phyloP scores from a whole-genome alignment of 441 rosid genomes.

The Syzygium malaccense region DNA sequence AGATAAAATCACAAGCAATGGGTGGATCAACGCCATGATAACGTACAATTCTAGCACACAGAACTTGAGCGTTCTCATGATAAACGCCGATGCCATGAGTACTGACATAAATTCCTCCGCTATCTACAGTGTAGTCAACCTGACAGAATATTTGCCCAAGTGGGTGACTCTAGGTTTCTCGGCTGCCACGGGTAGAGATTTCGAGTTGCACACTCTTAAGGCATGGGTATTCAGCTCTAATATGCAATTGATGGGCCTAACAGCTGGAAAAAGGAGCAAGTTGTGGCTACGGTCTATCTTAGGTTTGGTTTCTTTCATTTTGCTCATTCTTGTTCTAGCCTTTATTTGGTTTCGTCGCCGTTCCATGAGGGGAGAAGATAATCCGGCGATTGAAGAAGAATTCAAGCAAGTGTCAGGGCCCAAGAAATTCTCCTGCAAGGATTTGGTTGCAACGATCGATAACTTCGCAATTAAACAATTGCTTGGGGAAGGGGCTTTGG shows the following conservation, averaged over 20 bases:
- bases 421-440: neutral
- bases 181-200: accelerated
- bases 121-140: accelerated
- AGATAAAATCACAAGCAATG: no score
- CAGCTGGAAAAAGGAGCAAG: no score
- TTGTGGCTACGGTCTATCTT: no score
- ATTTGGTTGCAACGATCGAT: accelerated
- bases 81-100: neutral
- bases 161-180: neutral
- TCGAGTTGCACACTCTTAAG: neutral
- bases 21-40: neutral
- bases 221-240: neutral
- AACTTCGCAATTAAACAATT: neutral
- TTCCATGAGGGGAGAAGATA: no score
- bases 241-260: neutral
- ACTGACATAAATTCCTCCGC: neutral
- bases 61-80: neutral
- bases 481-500: neutral
- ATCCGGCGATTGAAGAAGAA: neutral
- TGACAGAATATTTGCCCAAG: neutral
- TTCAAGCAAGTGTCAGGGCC: neutral
- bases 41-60: neutral
- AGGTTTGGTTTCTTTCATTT: no score
- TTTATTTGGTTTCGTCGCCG: no score
- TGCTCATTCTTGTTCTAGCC: no score